A percentile compares a stretch with the other conserved stretches of the same genome.
phyloP scores from a whole-genome alignment of 1,139 yeast species.

The Magnusiomyces suaveolens region DNA sequence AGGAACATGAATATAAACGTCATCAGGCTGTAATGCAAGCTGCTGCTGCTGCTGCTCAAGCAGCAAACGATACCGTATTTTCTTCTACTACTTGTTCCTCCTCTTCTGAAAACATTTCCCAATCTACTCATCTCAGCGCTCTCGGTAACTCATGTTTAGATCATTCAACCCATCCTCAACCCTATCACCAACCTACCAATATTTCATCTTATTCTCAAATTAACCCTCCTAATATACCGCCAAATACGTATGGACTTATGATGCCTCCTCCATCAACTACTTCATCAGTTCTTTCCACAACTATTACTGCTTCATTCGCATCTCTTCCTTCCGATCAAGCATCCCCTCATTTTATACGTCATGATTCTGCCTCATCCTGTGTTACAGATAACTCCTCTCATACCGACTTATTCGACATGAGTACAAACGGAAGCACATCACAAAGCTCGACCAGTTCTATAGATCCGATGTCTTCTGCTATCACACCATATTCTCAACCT shows the following conservation, averaged over 20 bases:
- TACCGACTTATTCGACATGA: not conserved
- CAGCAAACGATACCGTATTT: not conserved
- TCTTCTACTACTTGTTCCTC: constrained; percentile 3
- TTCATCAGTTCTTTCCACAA: not conserved
- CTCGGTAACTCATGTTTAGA: too few species aligned
- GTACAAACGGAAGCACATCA: not conserved
- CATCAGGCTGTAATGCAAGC: constrained; percentile 3
- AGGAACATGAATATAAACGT: constrained; percentile 8
- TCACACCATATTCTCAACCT: not conserved
- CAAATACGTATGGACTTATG: not conserved
- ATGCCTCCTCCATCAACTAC: not conserved
- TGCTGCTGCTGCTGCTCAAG: constrained; percentile 5
- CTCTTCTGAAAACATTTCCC: too few species aligned
- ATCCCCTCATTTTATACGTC: not conserved
- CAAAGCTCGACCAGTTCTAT: not conserved
- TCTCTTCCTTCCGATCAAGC: not conserved
- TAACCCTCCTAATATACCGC: not conserved
- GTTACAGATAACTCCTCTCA: not conserved
- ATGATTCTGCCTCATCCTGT: not conserved
- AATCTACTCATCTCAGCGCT: too few species aligned
- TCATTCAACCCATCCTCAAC: too few species aligned
- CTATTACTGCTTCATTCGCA: not conserved
- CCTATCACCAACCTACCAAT: not conserved
- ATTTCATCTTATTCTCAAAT: not conserved
- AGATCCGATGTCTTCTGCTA: not conserved